Evolutionary conservation across 768 basidiomycete species (phyloP), one percentile per base, ranked within the genome.

Genomic region (Suillus discolor): DNA sequence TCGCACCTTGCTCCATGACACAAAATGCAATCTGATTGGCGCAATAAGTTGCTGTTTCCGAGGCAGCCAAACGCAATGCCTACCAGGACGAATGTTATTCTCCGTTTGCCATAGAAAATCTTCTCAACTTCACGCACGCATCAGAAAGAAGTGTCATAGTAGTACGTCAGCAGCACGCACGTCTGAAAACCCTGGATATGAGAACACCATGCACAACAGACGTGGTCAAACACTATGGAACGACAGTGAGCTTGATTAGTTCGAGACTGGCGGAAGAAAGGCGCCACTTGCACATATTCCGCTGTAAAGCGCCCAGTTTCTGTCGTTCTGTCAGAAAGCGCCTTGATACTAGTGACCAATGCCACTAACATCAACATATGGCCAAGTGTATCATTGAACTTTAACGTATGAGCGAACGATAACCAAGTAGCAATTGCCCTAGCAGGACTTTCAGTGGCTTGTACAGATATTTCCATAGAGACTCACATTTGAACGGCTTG

Each of bases 121-220:
- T 60, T 60, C 57, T 60, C 57, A 12, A 60, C 57, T 60, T 25
- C 16, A 20, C 1, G 16, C 5, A 18, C 8, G 18, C 18, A 60
- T 60, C 39, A 60, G 39, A 60, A 25, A 39, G 25, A 15, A 44
- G 20, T 16, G 25, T 25, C 4, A 59, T 18, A 11, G 38, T 9
- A 20, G 18, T 41, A 3, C 18, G 16, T 42, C 18, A 11, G 16
- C 18, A 11, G 16, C 11, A 60, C 57, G 57, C 41, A 60, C 57
- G 16, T 25, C 39, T 41, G 18, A 18, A 60, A 25, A 60, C 5
- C 18, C 57, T 60, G 28, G 0, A 41, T 25, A 41, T 42, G 11
- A 60, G 42, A 60, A 60, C 11, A 1, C 23, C n/a, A 42, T 60
- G 57, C 2, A 60, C 57, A 41, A 60, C 16, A 39, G 57, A 60